Evolutionary conservation across 2,329 filamentous ascomycete species (phyloP).

Genomic region (Tolypocladium amazonense): DNA sequence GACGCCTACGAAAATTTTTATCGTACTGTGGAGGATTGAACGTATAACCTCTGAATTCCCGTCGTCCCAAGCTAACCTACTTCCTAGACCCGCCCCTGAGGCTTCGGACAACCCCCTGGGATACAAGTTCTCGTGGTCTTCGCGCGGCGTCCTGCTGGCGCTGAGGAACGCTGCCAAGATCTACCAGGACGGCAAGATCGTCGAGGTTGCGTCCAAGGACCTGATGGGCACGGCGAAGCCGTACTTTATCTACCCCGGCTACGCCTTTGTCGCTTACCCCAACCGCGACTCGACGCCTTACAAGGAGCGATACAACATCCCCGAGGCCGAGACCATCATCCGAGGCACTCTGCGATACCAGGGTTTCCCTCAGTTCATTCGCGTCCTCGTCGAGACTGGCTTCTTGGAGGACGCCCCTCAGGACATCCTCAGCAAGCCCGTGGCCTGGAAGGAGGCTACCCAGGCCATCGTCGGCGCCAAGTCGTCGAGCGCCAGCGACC

Average conservation of each 20-base stretch:
- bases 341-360: conserved; percentile 74
- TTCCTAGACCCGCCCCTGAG: too few species aligned
- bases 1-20: conserved; percentile 77
- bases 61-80: too few species aligned
- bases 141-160: conserved; percentile 78
- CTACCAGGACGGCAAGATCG: conserved; percentile 68
- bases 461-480: conserved; percentile 62
- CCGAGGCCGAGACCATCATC: conserved; percentile 83
- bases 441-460: conserved; percentile 79
- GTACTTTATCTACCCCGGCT: conserved; percentile 80
- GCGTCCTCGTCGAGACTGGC: conserved; percentile 76
- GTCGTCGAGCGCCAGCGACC: conserved; percentile 56
- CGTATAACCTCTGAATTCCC: too few species aligned
- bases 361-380: conserved; percentile 86
- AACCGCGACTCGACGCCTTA: conserved; percentile 87
- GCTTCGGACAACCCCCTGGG: conserved; percentile 80
- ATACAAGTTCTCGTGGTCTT: conserved; percentile 76
- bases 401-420: conserved; percentile 68
- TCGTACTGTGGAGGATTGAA: conserved; percentile 73
- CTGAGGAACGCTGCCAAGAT: conserved; percentile 77
- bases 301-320: conserved; percentile 82
- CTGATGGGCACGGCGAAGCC: conserved; percentile 84
- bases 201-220: conserved; percentile 50
- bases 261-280: conserved; percentile 81
- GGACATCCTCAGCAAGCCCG: conserved; percentile 53